Evolutionary conservation across 176 grass and related monocot species (phyloP), one percentile per base, ranked within the genome.

Genomic region (Oryza glaberrima): DNA sequence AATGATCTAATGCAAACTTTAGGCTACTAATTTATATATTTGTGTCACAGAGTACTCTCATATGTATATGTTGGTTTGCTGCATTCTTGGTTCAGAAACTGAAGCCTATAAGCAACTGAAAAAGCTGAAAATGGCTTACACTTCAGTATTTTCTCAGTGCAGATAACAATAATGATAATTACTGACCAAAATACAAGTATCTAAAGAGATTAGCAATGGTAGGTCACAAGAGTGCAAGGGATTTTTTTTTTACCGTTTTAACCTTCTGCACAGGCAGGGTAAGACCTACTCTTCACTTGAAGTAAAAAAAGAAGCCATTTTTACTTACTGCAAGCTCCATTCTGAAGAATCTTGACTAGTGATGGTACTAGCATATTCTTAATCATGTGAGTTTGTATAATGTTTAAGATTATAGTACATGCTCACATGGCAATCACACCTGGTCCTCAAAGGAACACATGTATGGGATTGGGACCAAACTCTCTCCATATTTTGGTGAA

Each of bases 351-450:
- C 63, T 41, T 54, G 64, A 73, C 43, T 34, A 3, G 56, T 30
- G 58, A 69, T 81, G 32, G 12, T 71, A 47, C 67, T 22, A 71
- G 35, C 83, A 48, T 86, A 60, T 73, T 72, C 44, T 10, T 66
- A 86, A 77, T 51, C 73, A 86, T 73, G 67, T 66, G 78, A 34
- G 47, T 6, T 67, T 36, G 61, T 23, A 41, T 83, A 65, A 34
- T 82, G 67, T 73, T 73, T 25, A 60, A 77, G 19, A 83, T 86
- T 80, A 16, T 30, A 47, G 79, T 83, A 90, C 73, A 77, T 78
- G n/a, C 30, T 90, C 74, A 86, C 79, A 86, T 83, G 88, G 68
- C 35, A 85, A 58, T 13, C 46, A 52, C 83, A 73, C 79, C 73
- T 82, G 84, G 78, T 23, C 60, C 43, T 76, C 38, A 16, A 48